Base-by-base conservation (phyloP, 257 asterid genomes). In the Nicotiana sylvestris region DNA sequence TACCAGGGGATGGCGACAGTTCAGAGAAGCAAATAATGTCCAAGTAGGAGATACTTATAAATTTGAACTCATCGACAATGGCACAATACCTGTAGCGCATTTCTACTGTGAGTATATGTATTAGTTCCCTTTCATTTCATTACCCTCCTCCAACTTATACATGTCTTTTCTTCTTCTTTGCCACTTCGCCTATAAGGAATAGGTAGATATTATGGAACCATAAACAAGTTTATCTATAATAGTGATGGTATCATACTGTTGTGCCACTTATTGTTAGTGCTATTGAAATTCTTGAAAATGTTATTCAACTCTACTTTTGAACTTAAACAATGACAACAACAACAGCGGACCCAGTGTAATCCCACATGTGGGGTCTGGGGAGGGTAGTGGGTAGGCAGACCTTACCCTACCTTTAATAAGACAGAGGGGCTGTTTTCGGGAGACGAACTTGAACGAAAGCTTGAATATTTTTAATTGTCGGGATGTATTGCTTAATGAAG, bases 31-130 rank as follows among this genome's bases (percentile, higher is more conserved):
- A 62, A 82, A 82, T 51, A 66, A 12, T 64, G 27, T 82, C 33
- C 51, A 82, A 62, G 18, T 51, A 6, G 81, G 84, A 37, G 74
- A 72, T 57, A 21, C 80, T 16, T 82, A 46, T 60, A 43, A 64
- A 77, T 30, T 82, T 62, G 85, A 82, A 72, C 85, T 82, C 18
- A 56, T 82, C 53, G 57, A 82, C 32, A 82, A 82, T 72, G 82
- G 68, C 39, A 30, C 68, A 3, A 18, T 16, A 11, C 85, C 85
- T 6, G 4, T 82, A 8, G n/a, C 32, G 2, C 2, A 39, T 55
- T 68, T 72, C 18, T 27, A 62, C 43, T 32, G 60, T 60, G 15
- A 16, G 68, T 58, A 15, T 25, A 10, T 35, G n/a, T 3, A 29
- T 30, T 66, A 7, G 4, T 51, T 6, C 53, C 25, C 18, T 17